A percentile compares a stretch with the other conserved stretches of the same genome.
Evolutionary conservation across 768 basidiomycete species (phyloP).

Genomic region (Pisolithus microcarpus): DNA sequence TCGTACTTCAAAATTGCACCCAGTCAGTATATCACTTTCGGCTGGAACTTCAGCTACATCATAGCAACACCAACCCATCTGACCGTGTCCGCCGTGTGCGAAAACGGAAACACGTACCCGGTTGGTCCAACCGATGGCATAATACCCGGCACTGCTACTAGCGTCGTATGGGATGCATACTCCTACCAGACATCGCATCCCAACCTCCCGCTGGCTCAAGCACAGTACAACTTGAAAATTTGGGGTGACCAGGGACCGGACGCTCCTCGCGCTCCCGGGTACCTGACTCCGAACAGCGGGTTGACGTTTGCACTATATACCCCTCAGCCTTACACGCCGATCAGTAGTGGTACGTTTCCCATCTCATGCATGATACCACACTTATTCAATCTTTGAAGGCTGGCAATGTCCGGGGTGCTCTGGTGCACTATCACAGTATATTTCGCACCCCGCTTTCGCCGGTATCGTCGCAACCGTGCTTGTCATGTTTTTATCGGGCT

Average conservation of each 20-base stretch:
- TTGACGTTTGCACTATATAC: slow-evolving; percentile 82
- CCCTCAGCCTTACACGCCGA: slow-evolving; percentile 61
- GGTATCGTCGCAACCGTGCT: slow-evolving; percentile 50
- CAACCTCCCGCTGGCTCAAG: slow-evolving; percentile 63
- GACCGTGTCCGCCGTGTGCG: slow-evolving; percentile 75
- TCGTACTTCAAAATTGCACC: slow-evolving; percentile 86
- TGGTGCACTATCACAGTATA: slow-evolving; percentile 28
- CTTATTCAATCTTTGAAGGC: slow-evolving; percentile 27
- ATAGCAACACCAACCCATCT: slow-evolving; percentile 63
- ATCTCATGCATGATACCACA: background rate
- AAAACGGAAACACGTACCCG: slow-evolving; percentile 85
- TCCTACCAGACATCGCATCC: slow-evolving; percentile 56
- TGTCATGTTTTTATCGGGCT: slow-evolving; percentile 62
- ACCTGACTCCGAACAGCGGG: slow-evolving; percentile 59
- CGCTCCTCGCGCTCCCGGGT: slow-evolving; percentile 52
- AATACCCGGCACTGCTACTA: slow-evolving; percentile 62
- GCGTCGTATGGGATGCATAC: slow-evolving; percentile 75
- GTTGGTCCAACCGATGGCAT: slow-evolving; percentile 73
- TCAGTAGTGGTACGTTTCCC: slow-evolving; percentile 42
- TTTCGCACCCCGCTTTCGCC: slow-evolving; percentile 48
- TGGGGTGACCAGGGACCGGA: slow-evolving; percentile 74
- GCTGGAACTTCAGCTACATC: slow-evolving; percentile 81
- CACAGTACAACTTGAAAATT: slow-evolving; percentile 71
- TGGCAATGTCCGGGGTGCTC: slow-evolving; percentile 51
- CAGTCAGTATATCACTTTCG: slow-evolving; percentile 73